Conservation (phyloP, 164 flowering plant genomes). For the Vitis labrusca region DNA sequence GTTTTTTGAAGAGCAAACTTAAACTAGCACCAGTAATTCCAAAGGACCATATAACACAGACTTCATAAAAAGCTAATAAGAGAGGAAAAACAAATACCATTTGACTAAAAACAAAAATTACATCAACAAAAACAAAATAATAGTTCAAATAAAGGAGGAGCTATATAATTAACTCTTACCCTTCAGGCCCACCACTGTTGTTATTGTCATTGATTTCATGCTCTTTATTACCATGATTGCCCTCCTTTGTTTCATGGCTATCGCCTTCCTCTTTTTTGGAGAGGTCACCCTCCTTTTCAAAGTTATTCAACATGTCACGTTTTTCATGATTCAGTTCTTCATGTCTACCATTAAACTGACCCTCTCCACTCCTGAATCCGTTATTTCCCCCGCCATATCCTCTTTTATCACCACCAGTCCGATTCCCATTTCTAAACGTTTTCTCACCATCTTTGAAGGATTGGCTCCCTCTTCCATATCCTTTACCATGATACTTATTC, state of each 20-base stretch:
- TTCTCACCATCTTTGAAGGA: slow-evolving; percentile 13
- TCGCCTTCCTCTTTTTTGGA: no score
- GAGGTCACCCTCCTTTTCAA: slow-evolving; percentile 15
- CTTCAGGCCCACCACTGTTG: slow-evolving; percentile 3
- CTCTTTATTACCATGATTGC: slow-evolving; percentile 5
- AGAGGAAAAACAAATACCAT: no score
- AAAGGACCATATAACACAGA: no score
- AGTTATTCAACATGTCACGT: slow-evolving; percentile 6
- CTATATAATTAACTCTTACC: slow-evolving; percentile 14
- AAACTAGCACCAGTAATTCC: no score
- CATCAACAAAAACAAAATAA: neutral
- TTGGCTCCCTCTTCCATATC: slow-evolving; percentile 8
- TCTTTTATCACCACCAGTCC: slow-evolving; percentile 10
- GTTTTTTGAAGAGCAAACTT: no score
- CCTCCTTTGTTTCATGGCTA: no score
- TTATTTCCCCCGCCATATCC: slow-evolving; percentile 10
- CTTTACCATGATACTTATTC: slow-evolving; percentile 4
- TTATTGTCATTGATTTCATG: neutral
- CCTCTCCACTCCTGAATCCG: slow-evolving; percentile 12
- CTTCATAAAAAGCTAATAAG: no score
- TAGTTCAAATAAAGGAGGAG: neutral
- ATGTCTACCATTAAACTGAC: slow-evolving; percentile 18
- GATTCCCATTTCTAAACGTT: slow-evolving; percentile 10
- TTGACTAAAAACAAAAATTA: neutral
- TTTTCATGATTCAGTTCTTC: slow-evolving; percentile 12